Percentiles rank a stretch among this genome's conserved stretches.
phyloP scores from a whole-genome alignment of 768 basidiomycete genomes.

The Boletus rufocinnamomeus region DNA sequence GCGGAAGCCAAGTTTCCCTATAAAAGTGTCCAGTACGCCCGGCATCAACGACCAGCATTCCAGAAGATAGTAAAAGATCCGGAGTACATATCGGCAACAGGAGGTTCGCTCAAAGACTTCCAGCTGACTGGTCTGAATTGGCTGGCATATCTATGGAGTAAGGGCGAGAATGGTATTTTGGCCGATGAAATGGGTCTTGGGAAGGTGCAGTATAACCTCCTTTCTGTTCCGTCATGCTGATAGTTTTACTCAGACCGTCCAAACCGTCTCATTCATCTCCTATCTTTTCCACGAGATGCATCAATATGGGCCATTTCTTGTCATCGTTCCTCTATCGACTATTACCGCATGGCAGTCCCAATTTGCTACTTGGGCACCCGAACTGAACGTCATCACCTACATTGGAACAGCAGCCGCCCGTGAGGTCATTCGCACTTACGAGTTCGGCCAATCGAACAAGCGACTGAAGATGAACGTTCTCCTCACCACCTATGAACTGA shows the following conservation, averaged over 20 bases:
- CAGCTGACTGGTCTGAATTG: constrained; percentile 98
- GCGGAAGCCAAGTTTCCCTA: constrained; percentile 80
- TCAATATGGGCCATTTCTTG: constrained; percentile 96
- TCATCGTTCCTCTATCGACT: constrained; percentile 97
- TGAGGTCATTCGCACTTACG: constrained; percentile 87
- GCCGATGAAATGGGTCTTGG: constrained; percentile 99
- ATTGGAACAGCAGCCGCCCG: constrained; percentile 87
- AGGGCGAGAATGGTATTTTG: constrained; percentile 94
- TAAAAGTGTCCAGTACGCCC: constrained; percentile 72
- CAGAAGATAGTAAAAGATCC: constrained; percentile 86
- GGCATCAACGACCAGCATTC: constrained; percentile 73
- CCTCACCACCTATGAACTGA: constrained; percentile 95
- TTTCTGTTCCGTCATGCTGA: constrained; percentile 15
- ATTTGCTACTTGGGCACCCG: constrained; percentile 93
- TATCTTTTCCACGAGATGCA: constrained; percentile 91
- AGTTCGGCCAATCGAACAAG: constrained; percentile 88
- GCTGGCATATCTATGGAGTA: constrained; percentile 95
- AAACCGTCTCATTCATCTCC: constrained; percentile 93
- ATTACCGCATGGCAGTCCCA: constrained; percentile 98
- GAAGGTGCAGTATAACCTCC: constrained; percentile 54
- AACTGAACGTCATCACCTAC: constrained; percentile 95
- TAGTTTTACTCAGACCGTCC: constrained; percentile 66
- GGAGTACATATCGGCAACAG: constrained; percentile 73
- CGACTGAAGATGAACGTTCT: constrained; percentile 96
- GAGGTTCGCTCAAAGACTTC: constrained; percentile 93